Percentiles rank a stretch among this genome's conserved stretches.
phyloP scores from a whole-genome alignment of 495 filamentous ascomycete genomes.

The Penicillium argentinense region DNA sequence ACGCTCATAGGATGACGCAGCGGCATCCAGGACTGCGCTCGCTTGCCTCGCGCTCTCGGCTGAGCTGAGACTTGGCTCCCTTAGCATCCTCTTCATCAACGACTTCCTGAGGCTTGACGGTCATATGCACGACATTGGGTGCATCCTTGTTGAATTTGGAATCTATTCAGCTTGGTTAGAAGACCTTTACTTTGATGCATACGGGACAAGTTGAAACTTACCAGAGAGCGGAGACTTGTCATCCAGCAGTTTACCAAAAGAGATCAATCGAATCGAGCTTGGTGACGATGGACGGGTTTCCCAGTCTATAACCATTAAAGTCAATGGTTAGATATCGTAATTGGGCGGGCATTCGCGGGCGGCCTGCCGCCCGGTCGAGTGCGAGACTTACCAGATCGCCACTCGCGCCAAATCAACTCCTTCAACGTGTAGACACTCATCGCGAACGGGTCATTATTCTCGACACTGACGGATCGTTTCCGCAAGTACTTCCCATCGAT shows the following conservation, averaged over 20 bases:
- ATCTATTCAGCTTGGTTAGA: constrained; percentile 50
- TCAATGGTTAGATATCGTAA: neutral
- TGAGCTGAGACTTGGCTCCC: constrained; percentile 62
- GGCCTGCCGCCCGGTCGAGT: neutral
- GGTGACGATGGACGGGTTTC: constrained; percentile 79
- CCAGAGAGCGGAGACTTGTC: constrained; percentile 80
- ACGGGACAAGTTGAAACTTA: constrained; percentile 28
- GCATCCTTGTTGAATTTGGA: constrained; percentile 73
- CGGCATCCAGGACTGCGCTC: constrained; percentile 69
- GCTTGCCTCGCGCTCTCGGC: constrained; percentile 57
- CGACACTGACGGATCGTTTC: constrained; percentile 72
- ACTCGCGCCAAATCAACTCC: constrained; percentile 86
- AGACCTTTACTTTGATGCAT: neutral
- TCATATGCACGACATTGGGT: constrained; percentile 90
- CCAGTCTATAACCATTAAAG: constrained; percentile 64
- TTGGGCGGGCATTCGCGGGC: neutral
- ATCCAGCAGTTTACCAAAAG: constrained; percentile 82
- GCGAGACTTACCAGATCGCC: constrained; percentile 63
- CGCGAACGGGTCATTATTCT: constrained; percentile 77
- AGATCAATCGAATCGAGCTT: constrained; percentile 82
- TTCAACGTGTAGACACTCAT: constrained; percentile 91
- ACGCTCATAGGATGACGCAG: constrained; percentile 76
- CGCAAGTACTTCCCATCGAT: constrained; percentile 83
- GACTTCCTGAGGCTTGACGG: constrained; percentile 82
- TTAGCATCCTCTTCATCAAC: constrained; percentile 88